phyloP scores from a whole-genome alignment of 2,329 filamentous ascomycete species.

The Aspergillus eucalypticola region DNA sequence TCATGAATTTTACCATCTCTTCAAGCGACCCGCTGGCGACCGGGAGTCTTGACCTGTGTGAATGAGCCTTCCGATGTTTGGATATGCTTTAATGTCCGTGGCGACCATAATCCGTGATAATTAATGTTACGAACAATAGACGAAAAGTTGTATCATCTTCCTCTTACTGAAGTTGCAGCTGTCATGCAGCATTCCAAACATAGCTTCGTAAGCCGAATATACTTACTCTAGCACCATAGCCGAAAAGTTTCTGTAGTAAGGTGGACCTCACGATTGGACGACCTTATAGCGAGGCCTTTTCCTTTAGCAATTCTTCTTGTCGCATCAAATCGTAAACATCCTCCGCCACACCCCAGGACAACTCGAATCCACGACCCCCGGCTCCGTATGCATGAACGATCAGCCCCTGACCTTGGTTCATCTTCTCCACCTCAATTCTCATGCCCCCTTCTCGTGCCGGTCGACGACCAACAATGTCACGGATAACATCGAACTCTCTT shows the following conservation, averaged over 20 bases:
- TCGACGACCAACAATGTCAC: constrained; percentile 49
- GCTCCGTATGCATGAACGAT: constrained; percentile 61
- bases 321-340: constrained; percentile 49
- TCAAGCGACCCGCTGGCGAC: not conserved
- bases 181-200: not conserved
- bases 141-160: not conserved
- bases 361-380: constrained; percentile 62
- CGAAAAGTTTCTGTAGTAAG: not conserved
- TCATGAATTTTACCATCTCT: not conserved
- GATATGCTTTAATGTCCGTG: not conserved
- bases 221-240: not conserved
- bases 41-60: not conserved
- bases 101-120: not conserved
- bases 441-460: constrained; percentile 50
- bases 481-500: constrained; percentile 44
- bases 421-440: constrained; percentile 55
- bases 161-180: not conserved
- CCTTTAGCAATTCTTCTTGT: constrained; percentile 22
- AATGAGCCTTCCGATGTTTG: not conserved
- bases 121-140: not conserved
- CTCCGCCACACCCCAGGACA: constrained; percentile 61
- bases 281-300: constrained; percentile 27
- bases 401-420: constrained; percentile 23
- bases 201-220: not conserved
- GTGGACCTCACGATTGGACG: not conserved